Evolutionary conservation across 2,329 filamentous ascomycete species (phyloP).

Genomic region (Dryadomyces sulphureus): DNA sequence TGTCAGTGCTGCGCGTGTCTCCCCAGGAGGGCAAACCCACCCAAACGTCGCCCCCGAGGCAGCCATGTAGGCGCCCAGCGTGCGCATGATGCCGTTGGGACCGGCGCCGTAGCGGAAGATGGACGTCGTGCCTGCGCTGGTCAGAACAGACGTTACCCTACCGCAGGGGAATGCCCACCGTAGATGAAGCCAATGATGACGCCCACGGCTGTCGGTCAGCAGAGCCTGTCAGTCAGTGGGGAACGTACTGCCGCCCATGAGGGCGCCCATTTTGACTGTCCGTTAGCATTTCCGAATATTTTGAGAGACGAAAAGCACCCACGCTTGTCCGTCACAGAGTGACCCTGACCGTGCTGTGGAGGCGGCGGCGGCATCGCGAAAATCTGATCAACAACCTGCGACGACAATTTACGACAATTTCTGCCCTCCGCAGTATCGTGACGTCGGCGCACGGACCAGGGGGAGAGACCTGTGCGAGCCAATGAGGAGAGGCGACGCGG

Average conservation of each 20-base stretch:
- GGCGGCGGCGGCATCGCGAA: conserved; percentile 17
- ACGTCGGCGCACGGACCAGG: conserved; percentile 8
- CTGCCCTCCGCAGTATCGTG: not conserved
- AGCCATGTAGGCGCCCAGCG: conserved; percentile 90
- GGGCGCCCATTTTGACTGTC: conserved; percentile 88
- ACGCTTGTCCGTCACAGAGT: conserved; percentile 42
- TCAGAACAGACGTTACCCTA: not conserved
- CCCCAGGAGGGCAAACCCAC: conserved; percentile 32
- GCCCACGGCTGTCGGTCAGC: conserved; percentile 60
- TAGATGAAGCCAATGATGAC: conserved; percentile 97
- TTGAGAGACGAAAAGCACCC: conserved; percentile 9
- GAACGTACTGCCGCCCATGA: conserved; percentile 93
- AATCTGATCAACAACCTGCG: too few relatives aligned
- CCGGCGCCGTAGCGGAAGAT: conserved; percentile 93
- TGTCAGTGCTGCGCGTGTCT: not conserved
- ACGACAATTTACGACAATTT: not conserved
- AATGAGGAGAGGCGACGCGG: conserved; percentile 1
- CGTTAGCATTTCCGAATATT: conserved; percentile 14
- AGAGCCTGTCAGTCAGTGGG: not conserved
- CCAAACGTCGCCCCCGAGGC: conserved; percentile 92
- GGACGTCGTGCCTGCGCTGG: conserved; percentile 60
- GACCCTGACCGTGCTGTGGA: conserved; percentile 21
- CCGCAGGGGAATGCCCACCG: conserved; percentile 36
- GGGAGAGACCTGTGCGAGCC: not conserved
- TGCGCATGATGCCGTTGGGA: conserved; percentile 84